phyloP scores from a whole-genome alignment of 2,329 filamentous ascomycete species.

The Parastagonospora avenae region DNA sequence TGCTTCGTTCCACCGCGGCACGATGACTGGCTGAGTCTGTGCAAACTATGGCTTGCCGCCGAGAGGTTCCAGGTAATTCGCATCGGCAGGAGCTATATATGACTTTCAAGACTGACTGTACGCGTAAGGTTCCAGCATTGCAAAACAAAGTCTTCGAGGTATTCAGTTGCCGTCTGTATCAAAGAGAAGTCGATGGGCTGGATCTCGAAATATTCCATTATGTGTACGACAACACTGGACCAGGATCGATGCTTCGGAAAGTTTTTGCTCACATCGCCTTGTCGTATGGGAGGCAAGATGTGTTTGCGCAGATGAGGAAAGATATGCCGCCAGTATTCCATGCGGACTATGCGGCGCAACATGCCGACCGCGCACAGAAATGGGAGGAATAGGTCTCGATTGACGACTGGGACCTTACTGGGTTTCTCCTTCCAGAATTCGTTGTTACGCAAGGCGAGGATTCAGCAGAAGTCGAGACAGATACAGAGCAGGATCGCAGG shows the following conservation, averaged over 20 bases:
- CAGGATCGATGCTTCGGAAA: neutral
- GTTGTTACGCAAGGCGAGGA: neutral
- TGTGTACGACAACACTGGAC: conserved; percentile 3
- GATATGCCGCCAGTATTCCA: conserved; percentile 4
- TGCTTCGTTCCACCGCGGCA: neutral
- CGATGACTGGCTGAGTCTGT: conserved; percentile 2
- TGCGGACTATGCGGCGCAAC: neutral
- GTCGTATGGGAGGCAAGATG: conserved; percentile 2
- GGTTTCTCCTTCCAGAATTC: neutral
- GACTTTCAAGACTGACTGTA: neutral
- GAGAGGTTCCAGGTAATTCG: neutral
- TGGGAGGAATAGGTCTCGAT: neutral
- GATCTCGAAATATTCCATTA: conserved; percentile 3
- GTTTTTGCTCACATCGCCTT: conserved; percentile 1
- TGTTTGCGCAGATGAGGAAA: conserved; percentile 1
- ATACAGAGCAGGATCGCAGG: neutral
- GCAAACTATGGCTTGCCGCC: neutral
- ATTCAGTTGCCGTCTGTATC: neutral
- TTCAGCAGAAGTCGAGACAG: neutral
- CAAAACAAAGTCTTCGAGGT: conserved; percentile 2
- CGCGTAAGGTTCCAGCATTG: neutral
- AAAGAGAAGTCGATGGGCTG: neutral
- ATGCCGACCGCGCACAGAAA: neutral
- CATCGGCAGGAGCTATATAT: neutral
- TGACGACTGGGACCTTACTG: neutral